These are phyloP conservation scores for Fusarium sp. DNA, from an alignment of 2,329 filamentous ascomycete genomes.

Conservation along the genomic window DNA sequence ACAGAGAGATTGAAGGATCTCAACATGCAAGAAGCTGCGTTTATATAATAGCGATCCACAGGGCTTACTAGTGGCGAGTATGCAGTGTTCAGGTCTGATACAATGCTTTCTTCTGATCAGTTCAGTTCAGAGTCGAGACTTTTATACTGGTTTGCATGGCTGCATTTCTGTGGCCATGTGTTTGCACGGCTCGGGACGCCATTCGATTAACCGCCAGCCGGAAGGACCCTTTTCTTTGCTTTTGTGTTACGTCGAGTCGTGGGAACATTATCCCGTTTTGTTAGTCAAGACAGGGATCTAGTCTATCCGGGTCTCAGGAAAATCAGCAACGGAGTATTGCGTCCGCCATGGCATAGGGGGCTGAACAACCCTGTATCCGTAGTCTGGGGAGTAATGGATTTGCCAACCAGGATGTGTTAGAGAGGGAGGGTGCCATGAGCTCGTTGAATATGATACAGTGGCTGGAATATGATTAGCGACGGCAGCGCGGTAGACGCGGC, in stretches of 20 bases:
- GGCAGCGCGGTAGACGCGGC: not conserved
- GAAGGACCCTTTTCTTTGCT: not conserved
- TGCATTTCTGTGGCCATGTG: not conserved
- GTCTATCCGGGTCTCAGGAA: not conserved
- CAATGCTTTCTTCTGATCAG: not conserved
- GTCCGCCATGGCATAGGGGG: not conserved
- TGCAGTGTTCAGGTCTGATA: not conserved
- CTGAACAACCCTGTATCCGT: not conserved
- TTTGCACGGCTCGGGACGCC: not conserved
- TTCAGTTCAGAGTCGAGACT: not conserved
- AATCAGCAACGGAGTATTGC: not conserved
- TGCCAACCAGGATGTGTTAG: not conserved
- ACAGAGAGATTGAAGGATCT: constrained; percentile 6
- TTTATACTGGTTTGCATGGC: not conserved
- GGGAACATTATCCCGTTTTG: not conserved
- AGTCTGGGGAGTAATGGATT: not conserved
- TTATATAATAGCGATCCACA: not conserved
- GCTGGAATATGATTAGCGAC: not conserved
- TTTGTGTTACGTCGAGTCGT: not conserved
- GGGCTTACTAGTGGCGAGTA: not conserved
- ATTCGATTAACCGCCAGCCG: not conserved
- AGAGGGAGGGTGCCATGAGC: not conserved
- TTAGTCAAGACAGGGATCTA: not conserved
- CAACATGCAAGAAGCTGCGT: not conserved
- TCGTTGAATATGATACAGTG: not conserved